These are phyloP conservation scores for Picea abies DNA, from an alignment of 83 land plant species.

Conservation along the genomic window DNA sequence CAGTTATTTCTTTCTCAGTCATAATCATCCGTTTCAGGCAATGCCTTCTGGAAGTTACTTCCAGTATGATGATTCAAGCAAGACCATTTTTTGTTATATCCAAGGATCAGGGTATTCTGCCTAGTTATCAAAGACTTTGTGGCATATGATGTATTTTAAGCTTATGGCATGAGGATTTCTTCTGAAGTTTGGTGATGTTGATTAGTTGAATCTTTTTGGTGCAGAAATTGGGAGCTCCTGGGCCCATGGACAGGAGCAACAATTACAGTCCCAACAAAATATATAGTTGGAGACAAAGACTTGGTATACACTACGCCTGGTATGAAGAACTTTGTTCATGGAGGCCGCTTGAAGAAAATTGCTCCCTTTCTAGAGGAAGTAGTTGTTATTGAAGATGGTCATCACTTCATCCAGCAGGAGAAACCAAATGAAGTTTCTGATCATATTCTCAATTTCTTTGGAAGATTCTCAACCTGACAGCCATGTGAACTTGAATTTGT, in stretches of 20 bases:
- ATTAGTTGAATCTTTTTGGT: neutral
- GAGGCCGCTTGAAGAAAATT: constrained; percentile 29
- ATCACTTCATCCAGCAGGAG: constrained; percentile 62
- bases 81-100: too few species aligned
- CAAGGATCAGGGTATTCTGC: too few species aligned
- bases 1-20: too few species aligned
- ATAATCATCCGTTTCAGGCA: too few species aligned
- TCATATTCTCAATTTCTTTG: constrained; percentile 51
- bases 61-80: too few species aligned
- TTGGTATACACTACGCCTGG: constrained; percentile 30
- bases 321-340: constrained; percentile 27
- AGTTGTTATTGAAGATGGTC: constrained; percentile 46
- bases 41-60: too few species aligned
- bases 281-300: constrained; percentile 35
- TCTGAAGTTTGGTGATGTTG: neutral
- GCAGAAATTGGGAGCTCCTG: constrained; percentile 45
- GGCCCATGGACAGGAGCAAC: constrained; percentile 41
- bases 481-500: too few species aligned
- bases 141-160: too few species aligned
- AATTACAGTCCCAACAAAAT: constrained; percentile 34
- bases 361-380: constrained; percentile 36
- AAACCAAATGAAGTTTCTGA: constrained; percentile 38
- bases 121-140: too few species aligned
- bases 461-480: constrained; percentile 20
- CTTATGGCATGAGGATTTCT: too few species aligned